Conservation (phyloP, 345 rosid genomes). For the Stellera chamaejasme region DNA sequence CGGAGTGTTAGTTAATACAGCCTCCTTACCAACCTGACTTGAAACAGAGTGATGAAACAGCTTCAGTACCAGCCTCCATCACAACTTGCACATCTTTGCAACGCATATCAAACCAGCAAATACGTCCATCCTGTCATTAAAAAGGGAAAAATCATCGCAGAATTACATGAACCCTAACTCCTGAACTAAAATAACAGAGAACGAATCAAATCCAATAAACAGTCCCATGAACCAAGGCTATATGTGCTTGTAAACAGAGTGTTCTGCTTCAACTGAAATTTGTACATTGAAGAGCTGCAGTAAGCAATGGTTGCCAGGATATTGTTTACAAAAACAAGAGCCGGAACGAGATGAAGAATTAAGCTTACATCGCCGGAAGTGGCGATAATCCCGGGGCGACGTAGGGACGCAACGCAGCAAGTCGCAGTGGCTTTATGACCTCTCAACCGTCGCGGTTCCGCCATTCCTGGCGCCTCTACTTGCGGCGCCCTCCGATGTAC, state of each 20-base stretch:
- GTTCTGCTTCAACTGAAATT: no score
- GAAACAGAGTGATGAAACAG: slow-evolving; percentile 67
- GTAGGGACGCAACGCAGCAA: slow-evolving; percentile 73
- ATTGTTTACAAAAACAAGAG: neutral
- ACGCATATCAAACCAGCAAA: slow-evolving; percentile 92
- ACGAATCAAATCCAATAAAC: no score
- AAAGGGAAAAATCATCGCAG: neutral
- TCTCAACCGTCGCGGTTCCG: slow-evolving; percentile 66
- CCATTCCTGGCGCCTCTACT: slow-evolving; percentile 12
- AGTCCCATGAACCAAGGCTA: no score
- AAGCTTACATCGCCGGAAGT: slow-evolving; percentile 67
- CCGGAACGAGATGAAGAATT: neutral
- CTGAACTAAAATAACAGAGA: slow-evolving; percentile 9
- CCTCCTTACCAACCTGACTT: slow-evolving; percentile 43
- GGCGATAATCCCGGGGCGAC: slow-evolving; percentile 53
- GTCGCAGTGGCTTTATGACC: slow-evolving; percentile 73
- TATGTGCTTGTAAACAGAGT: no score
- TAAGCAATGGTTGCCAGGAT: no score
- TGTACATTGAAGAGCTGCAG: no score
- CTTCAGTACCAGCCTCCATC: slow-evolving; percentile 54
- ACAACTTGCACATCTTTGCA: slow-evolving; percentile 76
- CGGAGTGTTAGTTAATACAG: neutral
- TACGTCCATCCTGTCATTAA: slow-evolving; percentile 56
- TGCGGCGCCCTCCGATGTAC: no score
- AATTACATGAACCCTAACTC: slow-evolving; percentile 1